Evolutionary conservation across 2,329 filamentous ascomycete species (phyloP), one percentile per base, ranked within the genome.

Genomic region (Neonectria sp.): DNA sequence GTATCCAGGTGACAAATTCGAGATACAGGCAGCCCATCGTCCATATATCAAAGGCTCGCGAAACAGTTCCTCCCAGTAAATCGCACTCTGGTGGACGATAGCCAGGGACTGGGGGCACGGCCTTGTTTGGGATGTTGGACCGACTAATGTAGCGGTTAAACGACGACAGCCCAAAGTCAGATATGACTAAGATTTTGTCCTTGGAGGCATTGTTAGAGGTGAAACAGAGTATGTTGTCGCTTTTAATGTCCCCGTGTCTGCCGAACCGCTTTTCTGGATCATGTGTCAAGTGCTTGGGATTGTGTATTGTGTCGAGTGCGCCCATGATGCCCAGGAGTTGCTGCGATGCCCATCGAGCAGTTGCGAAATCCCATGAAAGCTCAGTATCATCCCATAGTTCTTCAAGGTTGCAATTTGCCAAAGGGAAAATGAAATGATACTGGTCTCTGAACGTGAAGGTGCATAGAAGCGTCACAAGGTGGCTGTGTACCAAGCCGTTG

Each of bases 171-270:
- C 68, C 68, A 25, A 67, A 62, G 35, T 68, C 66, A 0, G 68
- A 49, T 15, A 70, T 68, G 1, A 68, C 59, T 0, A 70, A 12
- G 4, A 61, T 46, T 1, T 29, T 13, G 7, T 58, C 40, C 0
- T 21, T 7, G 1, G 33, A 5, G 3, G 24, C 15, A 0, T 4
- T 46, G 15, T 17, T 29, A 3, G 55, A 33, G 1, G 27, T 24
- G 15, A 68, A 70, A 25, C 68, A 70, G 2, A 70, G 66, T 0
- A 70, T 48, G 3, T 70, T 70, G 40, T 68, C 61, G 3, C 60
- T 58, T 4, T 68, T 70, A 2, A 70, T 59, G 2, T 70, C 68
- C 0, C 68, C 66, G 1, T 70, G 68, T 1, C 62, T 40, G 3
- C 66, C 62, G 8, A 55, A 70, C 7, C 27, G 37, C 6, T 4